Conservation (phyloP, 2,329 filamentous ascomycete species). For the Nothopassalora personata region DNA sequence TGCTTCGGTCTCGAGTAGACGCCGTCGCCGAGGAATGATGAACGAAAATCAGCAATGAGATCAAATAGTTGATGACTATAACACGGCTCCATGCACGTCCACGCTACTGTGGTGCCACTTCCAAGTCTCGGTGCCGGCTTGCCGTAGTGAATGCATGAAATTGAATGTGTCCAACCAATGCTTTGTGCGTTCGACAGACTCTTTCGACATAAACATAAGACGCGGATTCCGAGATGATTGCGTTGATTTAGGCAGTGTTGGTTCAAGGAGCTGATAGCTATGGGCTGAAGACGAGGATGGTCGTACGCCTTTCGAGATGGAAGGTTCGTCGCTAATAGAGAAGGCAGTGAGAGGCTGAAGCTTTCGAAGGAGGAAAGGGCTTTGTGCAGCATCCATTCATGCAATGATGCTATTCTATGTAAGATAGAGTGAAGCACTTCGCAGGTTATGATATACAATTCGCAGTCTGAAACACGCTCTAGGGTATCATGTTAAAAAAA, state of each 20-base stretch:
- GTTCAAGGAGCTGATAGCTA: neutral
- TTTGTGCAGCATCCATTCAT: neutral
- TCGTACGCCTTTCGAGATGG: neutral
- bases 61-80: too few species aligned
- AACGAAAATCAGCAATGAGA: too few species aligned
- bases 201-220: too few species aligned
- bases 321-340: neutral
- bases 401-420: neutral
- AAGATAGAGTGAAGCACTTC: neutral
- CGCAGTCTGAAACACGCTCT: neutral
- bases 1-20: slow-evolving; percentile 48
- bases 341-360: neutral
- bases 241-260: neutral
- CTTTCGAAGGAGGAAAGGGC: neutral
- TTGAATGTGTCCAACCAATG: too few species aligned
- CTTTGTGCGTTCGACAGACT: too few species aligned
- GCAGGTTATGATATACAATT: neutral
- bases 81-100: too few species aligned
- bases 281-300: neutral
- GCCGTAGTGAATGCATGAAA: too few species aligned
- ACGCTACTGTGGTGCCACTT: too few species aligned
- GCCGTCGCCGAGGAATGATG: neutral
- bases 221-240: neutral
- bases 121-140: too few species aligned
- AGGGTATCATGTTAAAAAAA: neutral